A percentile compares a stretch with the other conserved stretches of the same genome.
Evolutionary conservation across 148 eudicot species (phyloP).

Genomic region (Salicornia ramosissima): DNA sequence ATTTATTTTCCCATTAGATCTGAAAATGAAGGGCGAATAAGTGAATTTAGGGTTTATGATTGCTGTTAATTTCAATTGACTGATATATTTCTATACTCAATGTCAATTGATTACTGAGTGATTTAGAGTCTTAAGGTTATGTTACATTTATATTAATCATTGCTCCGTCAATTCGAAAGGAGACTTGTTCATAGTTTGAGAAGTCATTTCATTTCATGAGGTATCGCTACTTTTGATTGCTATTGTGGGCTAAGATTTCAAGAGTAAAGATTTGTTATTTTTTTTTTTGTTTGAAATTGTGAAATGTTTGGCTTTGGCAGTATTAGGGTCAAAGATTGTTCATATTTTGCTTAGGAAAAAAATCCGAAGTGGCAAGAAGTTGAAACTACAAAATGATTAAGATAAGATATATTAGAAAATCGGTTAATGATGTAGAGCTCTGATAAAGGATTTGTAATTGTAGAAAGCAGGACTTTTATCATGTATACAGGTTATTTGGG

Average conservation of each 20-base stretch:
- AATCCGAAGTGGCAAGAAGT: neutral
- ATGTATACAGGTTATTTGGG: neutral
- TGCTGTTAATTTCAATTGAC: constrained; percentile 1
- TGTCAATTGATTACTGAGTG: neutral
- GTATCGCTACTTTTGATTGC: neutral
- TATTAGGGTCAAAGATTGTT: neutral
- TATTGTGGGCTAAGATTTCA: neutral
- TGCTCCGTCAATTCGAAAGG: neutral
- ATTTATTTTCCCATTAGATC: neutral
- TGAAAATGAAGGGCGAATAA: neutral
- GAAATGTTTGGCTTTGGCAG: neutral
- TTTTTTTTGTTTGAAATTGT: neutral
- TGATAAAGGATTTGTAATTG: neutral
- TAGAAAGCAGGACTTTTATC: neutral
- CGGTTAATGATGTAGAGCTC: neutral
- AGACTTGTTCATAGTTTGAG: neutral
- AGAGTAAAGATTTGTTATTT: neutral
- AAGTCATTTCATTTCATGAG: neutral
- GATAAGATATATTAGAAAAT: neutral
- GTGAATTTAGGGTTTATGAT: neutral
- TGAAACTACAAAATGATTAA: neutral
- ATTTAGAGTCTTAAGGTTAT: neutral
- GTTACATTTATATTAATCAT: neutral
- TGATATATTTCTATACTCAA: neutral
- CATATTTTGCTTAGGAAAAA: neutral